Percentiles rank a stretch among this genome's conserved stretches.
Evolutionary conservation across 2,329 filamentous ascomycete genomes (phyloP).

Genomic region (Xylariaceae sp.): DNA sequence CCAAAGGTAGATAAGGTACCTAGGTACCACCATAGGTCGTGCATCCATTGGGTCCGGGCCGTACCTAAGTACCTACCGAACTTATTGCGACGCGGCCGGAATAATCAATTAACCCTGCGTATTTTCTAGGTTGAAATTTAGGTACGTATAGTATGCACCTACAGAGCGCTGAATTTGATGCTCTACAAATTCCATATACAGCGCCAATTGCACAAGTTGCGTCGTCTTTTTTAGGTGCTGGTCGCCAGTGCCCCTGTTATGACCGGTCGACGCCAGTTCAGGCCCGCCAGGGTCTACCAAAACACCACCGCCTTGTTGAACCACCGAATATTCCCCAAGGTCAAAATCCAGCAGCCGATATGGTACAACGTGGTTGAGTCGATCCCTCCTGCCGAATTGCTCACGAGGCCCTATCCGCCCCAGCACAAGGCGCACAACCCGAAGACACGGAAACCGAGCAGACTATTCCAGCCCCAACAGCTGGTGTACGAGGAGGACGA

Average conservation of each 20-base stretch:
- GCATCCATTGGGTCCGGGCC: no score
- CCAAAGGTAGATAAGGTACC: no score
- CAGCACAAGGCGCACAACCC: constrained; percentile 46
- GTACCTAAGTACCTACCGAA: no score
- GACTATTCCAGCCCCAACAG: constrained; percentile 77
- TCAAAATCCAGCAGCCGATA: constrained; percentile 41
- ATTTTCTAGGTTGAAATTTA: neutral
- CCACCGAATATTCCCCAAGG: constrained; percentile 35
- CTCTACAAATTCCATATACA: constrained; percentile 9
- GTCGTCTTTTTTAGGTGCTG: neutral
- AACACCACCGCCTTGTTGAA: constrained; percentile 43
- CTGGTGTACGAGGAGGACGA: constrained; percentile 83
- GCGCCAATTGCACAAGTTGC: constrained; percentile 7
- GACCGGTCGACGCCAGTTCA: constrained; percentile 39
- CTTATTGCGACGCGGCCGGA: constrained; percentile 6
- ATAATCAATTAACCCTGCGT: constrained; percentile 23
- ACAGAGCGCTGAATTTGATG: constrained; percentile 2
- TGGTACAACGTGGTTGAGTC: constrained; percentile 57
- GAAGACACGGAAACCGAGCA: constrained; percentile 67
- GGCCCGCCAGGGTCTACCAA: constrained; percentile 48
- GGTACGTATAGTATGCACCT: neutral
- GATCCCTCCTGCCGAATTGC: constrained; percentile 61
- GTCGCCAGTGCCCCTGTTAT: constrained; percentile 31
- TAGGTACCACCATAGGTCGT: no score
- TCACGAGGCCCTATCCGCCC: constrained; percentile 56